These are phyloP conservation scores for Pseudogymnoascus sp. DNA, from an alignment of 2,329 filamentous ascomycete genomes.

Conservation along the genomic window DNA sequence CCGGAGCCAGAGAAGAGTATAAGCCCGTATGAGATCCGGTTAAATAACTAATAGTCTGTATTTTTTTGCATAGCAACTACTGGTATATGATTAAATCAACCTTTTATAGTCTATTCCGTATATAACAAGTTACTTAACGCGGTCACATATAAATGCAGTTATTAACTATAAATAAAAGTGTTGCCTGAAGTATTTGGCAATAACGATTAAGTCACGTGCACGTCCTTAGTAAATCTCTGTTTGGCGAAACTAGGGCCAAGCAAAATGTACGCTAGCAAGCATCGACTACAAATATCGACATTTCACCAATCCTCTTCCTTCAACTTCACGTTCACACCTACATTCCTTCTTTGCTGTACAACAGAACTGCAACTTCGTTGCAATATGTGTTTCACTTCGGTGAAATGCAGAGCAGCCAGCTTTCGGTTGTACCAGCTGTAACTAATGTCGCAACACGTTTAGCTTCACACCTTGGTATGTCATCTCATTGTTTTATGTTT, in stretches of 20 bases:
- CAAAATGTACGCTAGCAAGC: not conserved
- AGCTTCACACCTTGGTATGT: conserved; percentile 1
- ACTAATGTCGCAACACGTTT: not conserved
- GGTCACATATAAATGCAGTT: too few species aligned
- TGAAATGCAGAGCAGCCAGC: not conserved
- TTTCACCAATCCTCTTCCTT: conserved; percentile 8
- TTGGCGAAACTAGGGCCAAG: conserved; percentile 7
- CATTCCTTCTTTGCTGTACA: not conserved
- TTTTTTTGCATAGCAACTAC: too few species aligned
- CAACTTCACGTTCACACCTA: not conserved
- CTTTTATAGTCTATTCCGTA: too few species aligned
- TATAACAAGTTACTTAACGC: too few species aligned
- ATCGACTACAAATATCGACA: conserved; percentile 8
- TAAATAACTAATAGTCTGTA: too few species aligned
- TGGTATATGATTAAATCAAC: too few species aligned
- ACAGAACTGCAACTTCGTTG: not conserved
- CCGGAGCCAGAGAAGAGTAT: too few species aligned
- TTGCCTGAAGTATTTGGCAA: not conserved
- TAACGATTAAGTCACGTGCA: not conserved
- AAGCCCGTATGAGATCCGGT: too few species aligned
- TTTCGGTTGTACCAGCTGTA: not conserved
- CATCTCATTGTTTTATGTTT: not conserved
- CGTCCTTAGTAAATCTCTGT: not conserved
- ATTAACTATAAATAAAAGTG: not conserved
- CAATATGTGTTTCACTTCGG: not conserved